Conservation (phyloP, 805 yeast species). For the Ogataea pilisensis region DNA sequence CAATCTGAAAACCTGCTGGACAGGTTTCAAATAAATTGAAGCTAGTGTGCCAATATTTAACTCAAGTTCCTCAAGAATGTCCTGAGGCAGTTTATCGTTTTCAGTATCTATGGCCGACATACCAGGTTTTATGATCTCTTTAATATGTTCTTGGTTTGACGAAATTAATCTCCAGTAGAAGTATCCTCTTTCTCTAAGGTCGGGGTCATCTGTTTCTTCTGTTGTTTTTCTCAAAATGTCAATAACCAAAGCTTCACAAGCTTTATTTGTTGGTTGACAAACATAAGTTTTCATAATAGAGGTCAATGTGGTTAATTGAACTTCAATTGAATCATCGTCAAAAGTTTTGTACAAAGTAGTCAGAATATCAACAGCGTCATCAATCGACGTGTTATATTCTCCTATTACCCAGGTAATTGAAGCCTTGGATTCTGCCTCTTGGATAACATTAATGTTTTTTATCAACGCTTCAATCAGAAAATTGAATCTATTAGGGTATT, state of each 20-base stretch:
- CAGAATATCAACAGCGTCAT: slow-evolving; percentile 38
- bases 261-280: slow-evolving; percentile 38
- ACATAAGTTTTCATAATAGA: slow-evolving; percentile 70
- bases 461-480: slow-evolving; percentile 42
- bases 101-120: slow-evolving; percentile 64
- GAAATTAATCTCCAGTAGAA: slow-evolving; percentile 83
- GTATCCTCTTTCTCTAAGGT: slow-evolving; percentile 77
- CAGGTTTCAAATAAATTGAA: slow-evolving; percentile 79
- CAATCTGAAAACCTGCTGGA: slow-evolving; percentile 70
- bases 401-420: slow-evolving; percentile 86
- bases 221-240: slow-evolving; percentile 62
- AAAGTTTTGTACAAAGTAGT: slow-evolving; percentile 43
- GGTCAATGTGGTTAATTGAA: slow-evolving; percentile 69
- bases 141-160: slow-evolving; percentile 35
- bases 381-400: slow-evolving; percentile 51
- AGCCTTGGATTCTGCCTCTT: slow-evolving; percentile 75
- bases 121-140: slow-evolving; percentile 53
- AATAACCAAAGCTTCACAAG: slow-evolving; percentile 54
- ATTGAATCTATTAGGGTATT: slow-evolving; percentile 59
- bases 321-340: slow-evolving; percentile 63
- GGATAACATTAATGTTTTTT: slow-evolving; percentile 45
- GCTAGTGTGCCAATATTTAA: slow-evolving; percentile 79
- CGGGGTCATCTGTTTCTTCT: slow-evolving; percentile 76
- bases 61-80: slow-evolving; percentile 74
- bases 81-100: slow-evolving; percentile 65